Conservation (phyloP, 805 yeast species). For the Lachancea lanzarotensis region DNA sequence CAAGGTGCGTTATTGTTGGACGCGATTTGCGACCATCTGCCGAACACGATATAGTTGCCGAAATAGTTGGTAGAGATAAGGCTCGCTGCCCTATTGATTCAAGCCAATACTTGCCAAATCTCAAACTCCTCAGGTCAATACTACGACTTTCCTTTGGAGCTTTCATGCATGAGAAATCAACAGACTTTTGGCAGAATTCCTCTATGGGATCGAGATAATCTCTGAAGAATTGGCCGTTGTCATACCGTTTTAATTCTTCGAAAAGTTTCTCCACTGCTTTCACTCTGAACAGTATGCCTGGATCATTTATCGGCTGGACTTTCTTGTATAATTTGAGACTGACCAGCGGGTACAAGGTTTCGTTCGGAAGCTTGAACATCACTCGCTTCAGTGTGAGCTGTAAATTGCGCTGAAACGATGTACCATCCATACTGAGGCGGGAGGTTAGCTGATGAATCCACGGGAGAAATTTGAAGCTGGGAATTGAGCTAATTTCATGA, state of each 20-base stretch:
- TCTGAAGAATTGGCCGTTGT: slow-evolving; percentile 21
- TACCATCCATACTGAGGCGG: slow-evolving; percentile 44
- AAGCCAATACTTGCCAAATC: slow-evolving; percentile 54
- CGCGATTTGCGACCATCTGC: slow-evolving; percentile 34
- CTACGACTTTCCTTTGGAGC: slow-evolving; percentile 15
- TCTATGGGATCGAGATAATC: slow-evolving; percentile 41
- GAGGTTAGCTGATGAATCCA: slow-evolving; percentile 85
- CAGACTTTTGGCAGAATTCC: slow-evolving; percentile 43
- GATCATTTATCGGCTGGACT: slow-evolving; percentile 32
- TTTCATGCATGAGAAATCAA: slow-evolving; percentile 46
- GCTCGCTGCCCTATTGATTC: slow-evolving; percentile 36
- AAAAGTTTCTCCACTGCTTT: slow-evolving; percentile 48
- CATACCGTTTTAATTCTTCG: slow-evolving; percentile 31
- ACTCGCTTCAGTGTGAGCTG: slow-evolving; percentile 41
- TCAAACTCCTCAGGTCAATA: slow-evolving; percentile 30
- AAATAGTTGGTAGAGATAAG: slow-evolving; percentile 64
- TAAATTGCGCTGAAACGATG: slow-evolving; percentile 51
- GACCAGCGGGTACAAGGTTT: slow-evolving; percentile 55
- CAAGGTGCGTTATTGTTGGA: slow-evolving; percentile 44
- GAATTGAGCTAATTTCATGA: slow-evolving; percentile 37
- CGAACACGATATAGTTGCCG: slow-evolving; percentile 38
- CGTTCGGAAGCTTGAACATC: slow-evolving; percentile 61
- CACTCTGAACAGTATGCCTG: slow-evolving; percentile 39
- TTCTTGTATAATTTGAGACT: slow-evolving; percentile 46
- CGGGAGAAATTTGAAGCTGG: slow-evolving; percentile 57